Evolutionary conservation across 305 asterid genomes (phyloP).

Genomic region (Fraxinus paxiana): DNA sequence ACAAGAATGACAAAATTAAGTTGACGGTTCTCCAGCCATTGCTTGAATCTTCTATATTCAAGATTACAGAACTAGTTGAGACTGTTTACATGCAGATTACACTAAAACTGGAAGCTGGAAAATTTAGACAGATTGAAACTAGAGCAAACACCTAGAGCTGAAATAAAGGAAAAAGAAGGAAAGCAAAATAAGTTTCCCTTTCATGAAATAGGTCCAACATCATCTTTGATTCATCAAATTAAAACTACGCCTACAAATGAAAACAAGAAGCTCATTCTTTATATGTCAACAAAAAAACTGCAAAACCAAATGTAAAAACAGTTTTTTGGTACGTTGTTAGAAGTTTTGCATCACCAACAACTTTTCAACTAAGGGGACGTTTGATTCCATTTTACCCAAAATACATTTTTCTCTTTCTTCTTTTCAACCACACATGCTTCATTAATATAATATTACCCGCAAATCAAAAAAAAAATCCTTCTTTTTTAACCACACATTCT

Average conservation of each 20-base stretch:
- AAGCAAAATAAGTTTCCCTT: background rate
- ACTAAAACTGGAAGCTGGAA: background rate
- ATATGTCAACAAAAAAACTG: background rate
- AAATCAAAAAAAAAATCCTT: no score
- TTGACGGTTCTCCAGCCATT: background rate
- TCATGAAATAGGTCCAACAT: constrained; percentile 2
- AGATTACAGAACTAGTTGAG: background rate
- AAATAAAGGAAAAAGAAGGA: background rate
- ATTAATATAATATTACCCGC: no score
- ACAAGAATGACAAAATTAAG: background rate
- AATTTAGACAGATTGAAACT: background rate
- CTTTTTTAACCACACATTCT: no score
- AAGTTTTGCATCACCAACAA: background rate
- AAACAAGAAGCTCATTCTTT: background rate
- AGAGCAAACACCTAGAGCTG: background rate
- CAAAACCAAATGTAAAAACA: background rate
- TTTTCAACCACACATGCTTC: no score
- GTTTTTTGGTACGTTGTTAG: background rate
- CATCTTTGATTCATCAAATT: background rate
- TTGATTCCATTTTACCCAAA: no score
- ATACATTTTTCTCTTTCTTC: no score
- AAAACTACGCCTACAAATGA: background rate
- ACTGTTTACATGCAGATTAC: background rate
- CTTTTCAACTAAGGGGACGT: background rate
- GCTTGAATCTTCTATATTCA: background rate